Evolutionary conservation across 176 grass and related monocot genomes (phyloP), one percentile per base, ranked within the genome.

Genomic region (Bromus sterilis): DNA sequence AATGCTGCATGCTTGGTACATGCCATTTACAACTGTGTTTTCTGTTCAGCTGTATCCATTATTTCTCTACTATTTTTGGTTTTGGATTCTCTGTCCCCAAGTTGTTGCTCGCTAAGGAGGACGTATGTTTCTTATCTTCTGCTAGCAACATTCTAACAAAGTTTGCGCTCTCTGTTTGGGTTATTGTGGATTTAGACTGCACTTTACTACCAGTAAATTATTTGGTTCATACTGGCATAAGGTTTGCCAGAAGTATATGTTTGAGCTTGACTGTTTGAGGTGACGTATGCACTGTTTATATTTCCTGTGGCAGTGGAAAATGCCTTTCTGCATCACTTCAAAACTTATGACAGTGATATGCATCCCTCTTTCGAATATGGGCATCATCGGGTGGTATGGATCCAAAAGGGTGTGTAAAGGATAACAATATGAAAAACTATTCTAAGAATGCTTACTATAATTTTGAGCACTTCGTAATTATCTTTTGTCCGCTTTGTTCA

Each of bases 11-110:
- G 46, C 3, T 48, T 88, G 29, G 32, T 30, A 39, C 16, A 3
- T 29, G 57, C 7, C 43, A 43, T 79, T 16, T 56, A 78, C 7
- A 78, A 66, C 42, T 82, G 73, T 64, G 42, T 66, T 74, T 78
- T 29, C 14, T 11, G n/a, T 79, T 42, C 30, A 59, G 36, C 42
- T 43, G 34, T 79, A 15, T 72, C 51, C 14, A 57, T 83, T 66
- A 28, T 25, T 15, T 43, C 0, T 1, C 21, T n/a, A 77, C n/a
- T 65, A 13, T 16, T 76, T 64, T 56, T 86, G 25, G 8, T 80
- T 66, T 25, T 13, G 21, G 29, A 30, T 60, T n/a, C 21, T 25
- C 25, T 71, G 29, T 28, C 35, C 55, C 55, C 56, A 6, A 44
- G 44, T 43, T 66, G 43, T 28, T 20, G 25, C 42, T 33, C 49